Evolutionary conservation across 2,329 filamentous ascomycete genomes (phyloP), one percentile per base, ranked within the genome.

Genomic region (Fusarium austroafricanum): DNA sequence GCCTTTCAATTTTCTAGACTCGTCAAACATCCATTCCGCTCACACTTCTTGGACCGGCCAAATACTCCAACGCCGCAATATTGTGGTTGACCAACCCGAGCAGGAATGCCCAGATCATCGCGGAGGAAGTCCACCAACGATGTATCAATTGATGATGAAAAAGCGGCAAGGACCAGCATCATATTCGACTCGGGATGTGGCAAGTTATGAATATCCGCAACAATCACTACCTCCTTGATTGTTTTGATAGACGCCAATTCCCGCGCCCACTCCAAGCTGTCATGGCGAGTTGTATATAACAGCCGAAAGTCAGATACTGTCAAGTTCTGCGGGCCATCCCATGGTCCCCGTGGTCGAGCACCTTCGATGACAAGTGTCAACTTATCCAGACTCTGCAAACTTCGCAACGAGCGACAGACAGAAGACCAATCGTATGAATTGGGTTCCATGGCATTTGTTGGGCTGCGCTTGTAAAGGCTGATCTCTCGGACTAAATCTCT

Each of bases 91-190:
- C 72, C 72, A 46, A 71, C 64, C 11, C 60, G 56, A 6, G 72
- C 70, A 17, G 73, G 72, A 58, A 75, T 71, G 9, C 70, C 70
- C 15, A 75, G 46, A 51, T 78, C 75, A 28, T 70, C 63, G 37
- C 72, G 69, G 63, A 89, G 73, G 75, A 84, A 89, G 59, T 86
- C 83, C 38, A 80, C 78, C 75, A 90, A 83, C 4, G 84, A 84
- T 9, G 76, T 82, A 65, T 88, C 84, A 18, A 90, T 84, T 54
- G 87, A 89, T 33, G 82, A 83, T 29, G 87, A 89, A 66, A 90
- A 87, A 23, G 86, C 83, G 3, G 87, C 84, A 73, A 86, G 89
- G 62, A 87, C 82, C 5, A 85, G 81, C 83, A 88, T 85, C 43
- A 82, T 82, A 57, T 83, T 82, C 18, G 83, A 86, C 55, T 81